phyloP scores from a whole-genome alignment of 768 basidiomycete genomes.

The Leccinum variicolor region DNA sequence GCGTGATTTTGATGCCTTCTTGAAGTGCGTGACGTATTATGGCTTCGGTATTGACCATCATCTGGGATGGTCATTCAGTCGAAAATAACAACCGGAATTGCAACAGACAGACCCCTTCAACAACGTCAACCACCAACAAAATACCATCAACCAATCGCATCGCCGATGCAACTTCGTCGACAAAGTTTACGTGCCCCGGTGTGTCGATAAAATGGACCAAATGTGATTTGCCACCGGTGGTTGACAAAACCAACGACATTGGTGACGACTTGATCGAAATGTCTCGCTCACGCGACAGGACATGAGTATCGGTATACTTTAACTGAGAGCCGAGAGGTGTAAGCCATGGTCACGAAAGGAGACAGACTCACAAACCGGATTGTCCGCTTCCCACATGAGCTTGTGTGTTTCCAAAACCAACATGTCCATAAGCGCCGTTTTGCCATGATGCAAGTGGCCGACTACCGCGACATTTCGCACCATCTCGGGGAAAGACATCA shows the following conservation, averaged over 20 bases:
- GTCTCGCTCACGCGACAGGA: conserved; percentile 81
- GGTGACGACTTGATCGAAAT: conserved; percentile 97
- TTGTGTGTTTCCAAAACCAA: conserved; percentile 96
- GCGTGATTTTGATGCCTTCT: conserved; percentile 84
- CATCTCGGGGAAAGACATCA: conserved; percentile 91
- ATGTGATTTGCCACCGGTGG: conserved; percentile 88
- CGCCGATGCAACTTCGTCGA: conserved; percentile 93
- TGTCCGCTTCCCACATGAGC: conserved; percentile 89
- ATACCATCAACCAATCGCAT: conserved; percentile 89
- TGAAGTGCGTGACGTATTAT: conserved; percentile 87
- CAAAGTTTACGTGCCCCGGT: conserved; percentile 96
- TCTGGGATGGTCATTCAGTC: conserved; percentile 38
- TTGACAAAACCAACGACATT: conserved; percentile 87
- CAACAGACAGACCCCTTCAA: conserved; percentile 77
- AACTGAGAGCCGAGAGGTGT: conserved; percentile 45
- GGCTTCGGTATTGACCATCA: conserved; percentile 91
- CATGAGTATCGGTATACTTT: conserved; percentile 95
- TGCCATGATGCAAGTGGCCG: conserved; percentile 97
- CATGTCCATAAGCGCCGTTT: conserved; percentile 97
- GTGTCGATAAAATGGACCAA: conserved; percentile 94
- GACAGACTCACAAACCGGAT: conserved; percentile 54
- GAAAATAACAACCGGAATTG: not conserved
- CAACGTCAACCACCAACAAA: conserved; percentile 93
- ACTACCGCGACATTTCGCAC: conserved; percentile 95
- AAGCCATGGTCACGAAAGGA: conserved; percentile 15